A percentile compares a stretch with the other conserved stretches of the same genome.
phyloP scores from a whole-genome alignment of 1,284 basidiomycete species.

The Cryptococcus sp. region DNA sequence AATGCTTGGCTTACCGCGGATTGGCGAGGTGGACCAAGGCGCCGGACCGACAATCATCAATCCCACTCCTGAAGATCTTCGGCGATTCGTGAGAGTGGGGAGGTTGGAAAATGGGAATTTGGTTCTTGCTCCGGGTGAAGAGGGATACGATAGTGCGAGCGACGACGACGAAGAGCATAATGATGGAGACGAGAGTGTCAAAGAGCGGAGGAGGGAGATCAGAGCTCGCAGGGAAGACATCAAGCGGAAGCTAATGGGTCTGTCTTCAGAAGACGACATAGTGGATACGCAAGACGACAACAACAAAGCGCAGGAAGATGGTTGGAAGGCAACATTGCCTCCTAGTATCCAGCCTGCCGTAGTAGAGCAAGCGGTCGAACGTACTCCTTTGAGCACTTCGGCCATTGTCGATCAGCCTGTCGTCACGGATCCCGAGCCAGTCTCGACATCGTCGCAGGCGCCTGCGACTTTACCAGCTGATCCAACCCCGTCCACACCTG shows the following conservation, averaged over 20 bases:
- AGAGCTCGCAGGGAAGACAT: constrained; percentile 21
- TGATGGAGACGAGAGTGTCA: not conserved
- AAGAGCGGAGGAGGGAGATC: constrained; percentile 11
- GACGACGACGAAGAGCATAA: constrained; percentile 17
- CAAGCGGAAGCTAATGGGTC: constrained; percentile 22
- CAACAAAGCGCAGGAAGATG: constrained; percentile 6
- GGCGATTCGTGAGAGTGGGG: constrained; percentile 47
- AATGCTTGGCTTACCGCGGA: constrained; percentile 41
- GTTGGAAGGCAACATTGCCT: constrained; percentile 11
- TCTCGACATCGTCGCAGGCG: not conserved
- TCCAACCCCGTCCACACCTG: not conserved
- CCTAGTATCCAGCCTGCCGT: constrained; percentile 5
- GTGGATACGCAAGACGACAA: constrained; percentile 4
- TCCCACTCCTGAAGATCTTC: constrained; percentile 45
- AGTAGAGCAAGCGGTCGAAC: not conserved
- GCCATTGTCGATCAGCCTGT: no score
- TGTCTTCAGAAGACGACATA: constrained; percentile 4
- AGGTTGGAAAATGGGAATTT: constrained; percentile 51
- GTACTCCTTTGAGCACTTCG: no score
- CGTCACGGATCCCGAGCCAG: no score
- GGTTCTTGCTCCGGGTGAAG: constrained; percentile 47
- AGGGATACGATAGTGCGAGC: constrained; percentile 31
- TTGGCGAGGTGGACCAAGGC: constrained; percentile 19
- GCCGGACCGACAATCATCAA: constrained; percentile 40
- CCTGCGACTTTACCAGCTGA: not conserved